Conservation (phyloP, 805 yeast genomes). For the Wickerhamomyces tratensis region DNA sequence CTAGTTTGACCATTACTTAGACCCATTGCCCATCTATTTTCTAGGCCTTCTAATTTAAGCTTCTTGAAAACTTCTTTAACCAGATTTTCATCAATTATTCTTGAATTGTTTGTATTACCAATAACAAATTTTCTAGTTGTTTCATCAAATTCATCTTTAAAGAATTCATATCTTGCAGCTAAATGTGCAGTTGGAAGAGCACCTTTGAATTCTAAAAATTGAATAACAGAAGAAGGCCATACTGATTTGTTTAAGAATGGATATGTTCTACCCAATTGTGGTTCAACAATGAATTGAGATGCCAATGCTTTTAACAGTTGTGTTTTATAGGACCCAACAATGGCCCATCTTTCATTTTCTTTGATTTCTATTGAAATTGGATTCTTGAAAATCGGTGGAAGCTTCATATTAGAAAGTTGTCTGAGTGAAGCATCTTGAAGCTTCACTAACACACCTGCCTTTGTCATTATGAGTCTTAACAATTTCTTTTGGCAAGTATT, state of each 20-base stretch:
- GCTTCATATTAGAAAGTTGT: constrained; percentile 2
- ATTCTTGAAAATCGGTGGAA: constrained; percentile 22
- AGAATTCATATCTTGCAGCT: constrained; percentile 83
- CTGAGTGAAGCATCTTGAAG: constrained; percentile 12
- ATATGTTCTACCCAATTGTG: constrained; percentile 42
- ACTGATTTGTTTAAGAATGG: constrained; percentile 36
- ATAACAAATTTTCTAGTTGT: constrained; percentile 54
- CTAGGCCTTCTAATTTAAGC: constrained; percentile 46
- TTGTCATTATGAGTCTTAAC: not conserved
- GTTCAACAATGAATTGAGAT: constrained; percentile 41
- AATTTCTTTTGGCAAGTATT: no score
- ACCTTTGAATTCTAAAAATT: constrained; percentile 37
- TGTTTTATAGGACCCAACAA: constrained; percentile 46
- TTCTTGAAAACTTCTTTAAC: constrained; percentile 34
- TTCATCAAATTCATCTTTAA: constrained; percentile 76
- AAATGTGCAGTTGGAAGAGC: constrained; percentile 54
- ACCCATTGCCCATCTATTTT: constrained; percentile 73
- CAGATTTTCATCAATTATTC: constrained; percentile 22
- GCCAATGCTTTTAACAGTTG: constrained; percentile 47
- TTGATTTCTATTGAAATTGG: constrained; percentile 32
- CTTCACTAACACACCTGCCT: not conserved
- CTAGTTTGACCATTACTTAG: constrained; percentile 92
- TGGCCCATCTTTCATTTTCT: constrained; percentile 38
- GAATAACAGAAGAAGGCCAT: constrained; percentile 36
- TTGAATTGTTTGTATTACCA: constrained; percentile 28